Percentiles rank a stretch among this genome's conserved stretches.
Conservation (phyloP, 148 eudicot genomes). For the Camellia japonica region DNA sequence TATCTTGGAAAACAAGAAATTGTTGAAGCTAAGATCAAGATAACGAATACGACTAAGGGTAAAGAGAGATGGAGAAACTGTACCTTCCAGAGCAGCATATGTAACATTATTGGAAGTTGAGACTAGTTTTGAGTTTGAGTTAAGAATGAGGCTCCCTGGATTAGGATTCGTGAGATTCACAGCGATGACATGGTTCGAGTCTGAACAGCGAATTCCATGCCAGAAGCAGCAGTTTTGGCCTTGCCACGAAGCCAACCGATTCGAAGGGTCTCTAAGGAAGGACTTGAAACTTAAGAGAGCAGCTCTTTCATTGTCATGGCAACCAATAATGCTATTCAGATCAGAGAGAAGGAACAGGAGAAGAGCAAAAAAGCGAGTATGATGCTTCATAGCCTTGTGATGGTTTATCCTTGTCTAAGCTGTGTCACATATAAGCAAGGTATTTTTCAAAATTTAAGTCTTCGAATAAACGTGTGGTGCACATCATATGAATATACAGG, state of each 20-base stretch:
- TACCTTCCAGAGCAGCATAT: not conserved
- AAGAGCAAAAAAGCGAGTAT: not conserved
- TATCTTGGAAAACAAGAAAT: conserved; percentile 7
- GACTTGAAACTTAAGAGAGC: conserved; percentile 14
- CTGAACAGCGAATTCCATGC: not conserved
- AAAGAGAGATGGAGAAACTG: not conserved
- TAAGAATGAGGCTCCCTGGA: not conserved
- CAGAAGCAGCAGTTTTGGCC: conserved; percentile 9
- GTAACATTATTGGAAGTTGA: not conserved
- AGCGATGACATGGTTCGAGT: not conserved
- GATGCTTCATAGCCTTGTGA: not conserved
- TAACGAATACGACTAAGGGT: not conserved
- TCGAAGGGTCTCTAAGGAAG: conserved; percentile 10
- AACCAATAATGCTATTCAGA: not conserved
- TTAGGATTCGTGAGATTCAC: not conserved
- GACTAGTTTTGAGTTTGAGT: not conserved
- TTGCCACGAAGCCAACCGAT: conserved; percentile 12
- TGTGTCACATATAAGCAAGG: not conserved
- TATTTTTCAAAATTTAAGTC: not conserved
- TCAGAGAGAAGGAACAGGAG: not conserved
- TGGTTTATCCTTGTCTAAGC: not conserved
- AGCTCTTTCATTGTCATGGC: conserved; percentile 15
- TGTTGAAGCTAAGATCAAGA: conserved; percentile 16
- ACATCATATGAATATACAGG: no score
- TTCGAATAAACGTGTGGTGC: no score